These are phyloP conservation scores for Gossypium herbaceum DNA, from an alignment of 345 rosid species.

Conservation along the genomic window DNA sequence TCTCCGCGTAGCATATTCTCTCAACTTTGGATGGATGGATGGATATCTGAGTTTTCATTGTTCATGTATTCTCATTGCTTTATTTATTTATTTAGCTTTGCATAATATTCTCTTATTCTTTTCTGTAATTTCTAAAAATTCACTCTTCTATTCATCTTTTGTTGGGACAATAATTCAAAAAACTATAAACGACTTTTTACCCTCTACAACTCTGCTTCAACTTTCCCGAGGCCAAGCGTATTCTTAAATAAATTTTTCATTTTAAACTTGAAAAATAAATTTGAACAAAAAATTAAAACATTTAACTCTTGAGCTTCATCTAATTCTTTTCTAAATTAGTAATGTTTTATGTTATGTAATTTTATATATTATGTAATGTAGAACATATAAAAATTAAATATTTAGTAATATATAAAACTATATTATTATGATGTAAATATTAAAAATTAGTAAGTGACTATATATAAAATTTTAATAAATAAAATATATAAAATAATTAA, in stretches of 20 bases:
- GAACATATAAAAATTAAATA: too few species aligned
- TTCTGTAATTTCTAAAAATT: background rate
- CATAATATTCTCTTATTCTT: background rate
- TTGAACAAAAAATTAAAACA: too few species aligned
- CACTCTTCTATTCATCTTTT: background rate
- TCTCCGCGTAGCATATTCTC: conserved; percentile 8
- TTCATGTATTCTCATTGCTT: background rate
- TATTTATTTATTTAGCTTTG: background rate
- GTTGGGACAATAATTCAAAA: too few species aligned
- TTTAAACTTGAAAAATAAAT: background rate
- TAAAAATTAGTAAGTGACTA: too few species aligned
- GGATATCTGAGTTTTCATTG: background rate
- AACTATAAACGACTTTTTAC: background rate
- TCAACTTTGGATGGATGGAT: background rate
- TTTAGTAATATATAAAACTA: too few species aligned
- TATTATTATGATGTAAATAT: too few species aligned
- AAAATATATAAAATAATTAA: too few species aligned
- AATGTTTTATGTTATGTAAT: too few species aligned
- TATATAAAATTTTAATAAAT: too few species aligned
- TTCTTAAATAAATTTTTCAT: background rate
- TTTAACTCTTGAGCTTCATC: accelerated
- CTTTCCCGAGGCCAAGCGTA: background rate
- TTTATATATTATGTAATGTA: too few species aligned
- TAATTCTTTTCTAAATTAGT: too few species aligned
- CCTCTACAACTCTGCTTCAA: background rate